Percentiles rank a stretch among this genome's conserved stretches.
These are phyloP conservation scores for Pyrus betulifolia DNA, from an alignment of 306 rosid genomes.

Conservation along the genomic window DNA sequence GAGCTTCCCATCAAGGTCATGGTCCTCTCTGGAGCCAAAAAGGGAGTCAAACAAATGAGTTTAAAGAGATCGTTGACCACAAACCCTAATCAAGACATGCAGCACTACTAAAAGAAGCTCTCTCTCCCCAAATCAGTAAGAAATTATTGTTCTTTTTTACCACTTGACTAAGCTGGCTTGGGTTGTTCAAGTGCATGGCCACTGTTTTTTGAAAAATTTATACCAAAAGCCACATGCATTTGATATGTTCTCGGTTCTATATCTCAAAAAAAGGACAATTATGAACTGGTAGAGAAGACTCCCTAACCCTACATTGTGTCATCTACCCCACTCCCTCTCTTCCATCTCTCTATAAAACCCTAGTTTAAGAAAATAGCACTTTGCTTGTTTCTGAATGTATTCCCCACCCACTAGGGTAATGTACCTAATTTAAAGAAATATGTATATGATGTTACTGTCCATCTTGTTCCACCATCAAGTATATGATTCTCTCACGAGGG, in stretches of 20 bases:
- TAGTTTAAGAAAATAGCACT: not conserved
- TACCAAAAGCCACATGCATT: conserved; percentile 10
- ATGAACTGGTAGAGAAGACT: conserved; percentile 20
- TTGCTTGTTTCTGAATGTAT: not conserved
- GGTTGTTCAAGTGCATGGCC: conserved; percentile 13
- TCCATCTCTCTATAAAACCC: not conserved
- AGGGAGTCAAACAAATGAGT: conserved; percentile 30
- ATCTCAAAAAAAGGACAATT: conserved; percentile 19
- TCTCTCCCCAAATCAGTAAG: conserved; percentile 42
- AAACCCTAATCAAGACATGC: conserved; percentile 9
- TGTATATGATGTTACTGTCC: conserved; percentile 10
- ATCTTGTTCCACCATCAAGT: not conserved
- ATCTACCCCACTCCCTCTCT: not conserved
- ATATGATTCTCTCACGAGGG: not conserved
- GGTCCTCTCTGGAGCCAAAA: conserved; percentile 10
- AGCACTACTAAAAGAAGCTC: not conserved
- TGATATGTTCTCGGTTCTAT: conserved; percentile 22
- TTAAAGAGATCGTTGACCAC: conserved; percentile 31
- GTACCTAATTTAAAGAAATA: conserved; percentile 17
- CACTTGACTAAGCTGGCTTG: conserved; percentile 10
- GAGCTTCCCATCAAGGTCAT: not conserved
- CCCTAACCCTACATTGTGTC: conserved; percentile 7
- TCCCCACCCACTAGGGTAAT: conserved; percentile 9
- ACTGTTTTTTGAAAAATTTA: conserved; percentile 4
- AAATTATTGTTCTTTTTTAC: conserved; percentile 37